phyloP scores from a whole-genome alignment of 2,329 filamentous ascomycete species.

The Scedosporium dehoogii region DNA sequence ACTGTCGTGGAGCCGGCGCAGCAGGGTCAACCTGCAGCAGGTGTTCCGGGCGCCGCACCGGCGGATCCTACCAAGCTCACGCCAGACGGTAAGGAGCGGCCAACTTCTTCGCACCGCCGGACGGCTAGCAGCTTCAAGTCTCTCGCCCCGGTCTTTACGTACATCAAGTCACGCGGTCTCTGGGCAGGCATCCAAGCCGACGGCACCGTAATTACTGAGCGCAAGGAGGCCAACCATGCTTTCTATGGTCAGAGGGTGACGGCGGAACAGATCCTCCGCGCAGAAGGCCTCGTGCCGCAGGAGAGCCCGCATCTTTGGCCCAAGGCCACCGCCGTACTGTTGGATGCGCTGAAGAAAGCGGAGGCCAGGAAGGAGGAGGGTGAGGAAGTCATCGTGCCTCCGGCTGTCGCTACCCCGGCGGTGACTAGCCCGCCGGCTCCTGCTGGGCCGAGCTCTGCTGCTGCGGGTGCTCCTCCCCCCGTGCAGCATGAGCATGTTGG shows the following conservation, averaged over 20 bases:
- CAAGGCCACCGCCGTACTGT: not conserved
- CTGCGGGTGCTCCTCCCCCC: not conserved
- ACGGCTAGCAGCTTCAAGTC: conserved; percentile 15
- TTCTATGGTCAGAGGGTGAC: conserved; percentile 63
- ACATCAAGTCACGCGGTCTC: conserved; percentile 81
- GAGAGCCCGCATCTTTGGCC: not conserved
- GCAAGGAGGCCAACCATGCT: conserved; percentile 76
- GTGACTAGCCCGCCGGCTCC: not conserved
- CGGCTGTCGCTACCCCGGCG: not conserved
- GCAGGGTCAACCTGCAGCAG: not conserved
- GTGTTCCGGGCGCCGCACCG: not conserved
- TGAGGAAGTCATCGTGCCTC: not conserved
- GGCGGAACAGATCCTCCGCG: conserved; percentile 36
- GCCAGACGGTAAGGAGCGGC: not conserved
- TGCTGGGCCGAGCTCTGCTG: not conserved
- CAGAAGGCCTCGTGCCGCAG: conserved; percentile 24
- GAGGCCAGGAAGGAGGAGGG: not conserved
- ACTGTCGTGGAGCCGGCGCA: conserved; percentile 38
- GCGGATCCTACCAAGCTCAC: not conserved
- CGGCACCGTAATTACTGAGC: conserved; percentile 76
- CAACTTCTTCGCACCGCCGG: conserved; percentile 1
- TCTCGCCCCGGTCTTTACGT: conserved; percentile 41
- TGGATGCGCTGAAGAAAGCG: conserved; percentile 3
- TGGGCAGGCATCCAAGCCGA: conserved; percentile 83
- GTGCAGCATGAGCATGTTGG: not conserved